Percentiles rank a stretch among this genome's conserved stretches.
Conservation (phyloP, 2,329 filamentous ascomycete species). For the Xylaria sp. region DNA sequence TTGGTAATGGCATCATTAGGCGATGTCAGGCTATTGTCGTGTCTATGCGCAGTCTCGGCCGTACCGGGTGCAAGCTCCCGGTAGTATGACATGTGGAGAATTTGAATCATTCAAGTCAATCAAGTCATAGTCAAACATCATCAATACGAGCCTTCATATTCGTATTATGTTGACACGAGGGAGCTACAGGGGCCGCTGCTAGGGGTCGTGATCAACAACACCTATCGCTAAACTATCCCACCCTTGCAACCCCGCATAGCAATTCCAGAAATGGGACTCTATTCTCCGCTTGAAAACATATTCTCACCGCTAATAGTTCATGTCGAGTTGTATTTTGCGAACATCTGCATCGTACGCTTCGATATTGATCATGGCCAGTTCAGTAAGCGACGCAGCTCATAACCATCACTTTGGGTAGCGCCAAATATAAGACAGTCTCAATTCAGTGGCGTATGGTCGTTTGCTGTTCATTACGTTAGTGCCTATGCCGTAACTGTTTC, state of each 20-base stretch:
- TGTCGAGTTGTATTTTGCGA: constrained; percentile 1
- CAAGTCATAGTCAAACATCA: constrained; percentile 15
- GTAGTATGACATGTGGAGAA: constrained; percentile 16
- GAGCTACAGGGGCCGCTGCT: neutral
- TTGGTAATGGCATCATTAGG: constrained; percentile 3
- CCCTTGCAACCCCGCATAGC: constrained; percentile 24
- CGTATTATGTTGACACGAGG: constrained; percentile 27
- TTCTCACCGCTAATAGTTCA: constrained; percentile 22
- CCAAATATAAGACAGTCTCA: neutral
- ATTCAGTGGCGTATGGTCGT: neutral
- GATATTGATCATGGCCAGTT: neutral
- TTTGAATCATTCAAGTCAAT: neutral
- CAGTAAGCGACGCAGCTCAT: neutral
- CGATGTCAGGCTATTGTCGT: constrained; percentile 17
- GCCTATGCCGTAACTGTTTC: neutral
- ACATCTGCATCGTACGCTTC: neutral
- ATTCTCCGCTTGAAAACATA: constrained; percentile 20
- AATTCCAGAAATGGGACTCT: constrained; percentile 13
- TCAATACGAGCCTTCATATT: constrained; percentile 33
- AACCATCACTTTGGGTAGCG: neutral
- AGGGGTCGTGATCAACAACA: constrained; percentile 12
- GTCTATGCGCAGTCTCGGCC: constrained; percentile 12
- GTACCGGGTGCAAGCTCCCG: constrained; percentile 1
- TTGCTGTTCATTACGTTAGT: neutral
- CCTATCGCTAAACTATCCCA: constrained; percentile 19